Conservation (phyloP, 83 land plant genomes). For the Picea abies region DNA sequence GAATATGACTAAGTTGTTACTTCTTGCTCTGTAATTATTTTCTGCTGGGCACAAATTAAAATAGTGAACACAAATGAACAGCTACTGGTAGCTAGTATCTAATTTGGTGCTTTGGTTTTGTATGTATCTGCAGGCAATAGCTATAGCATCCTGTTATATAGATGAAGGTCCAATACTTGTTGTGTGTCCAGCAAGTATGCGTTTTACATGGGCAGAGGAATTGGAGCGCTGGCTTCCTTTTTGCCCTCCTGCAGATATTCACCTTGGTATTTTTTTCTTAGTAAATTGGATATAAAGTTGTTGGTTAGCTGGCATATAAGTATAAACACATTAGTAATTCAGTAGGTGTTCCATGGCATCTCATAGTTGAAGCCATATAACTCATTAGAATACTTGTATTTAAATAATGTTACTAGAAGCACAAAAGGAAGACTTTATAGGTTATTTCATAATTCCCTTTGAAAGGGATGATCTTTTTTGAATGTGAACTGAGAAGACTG, state of each 20-base stretch:
- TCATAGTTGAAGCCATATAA: conserved; percentile 3
- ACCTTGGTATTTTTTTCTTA: conserved; percentile 66
- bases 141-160: conserved; percentile 82
- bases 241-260: conserved; percentile 80
- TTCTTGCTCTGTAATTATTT: not conserved
- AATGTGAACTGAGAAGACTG: not conserved
- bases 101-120: not conserved
- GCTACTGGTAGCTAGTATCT: not conserved
- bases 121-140: conserved; percentile 74
- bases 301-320: not conserved
- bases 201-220: conserved; percentile 96
- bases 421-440: not conserved
- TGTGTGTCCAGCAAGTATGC: conserved; percentile 90
- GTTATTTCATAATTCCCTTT: not conserved
- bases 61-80: conserved; percentile 1
- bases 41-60: not conserved
- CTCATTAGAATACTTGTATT: not conserved
- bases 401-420: not conserved
- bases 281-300: not conserved
- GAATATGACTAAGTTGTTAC: no score
- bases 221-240: conserved; percentile 94
- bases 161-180: conserved; percentile 83
- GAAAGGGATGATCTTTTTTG: not conserved
- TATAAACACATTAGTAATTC: not conserved
- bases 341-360: not conserved